A percentile compares a stretch with the other conserved stretches of the same genome.
Conservation (phyloP, 805 yeast species). For the Lachancea dasiensis region DNA sequence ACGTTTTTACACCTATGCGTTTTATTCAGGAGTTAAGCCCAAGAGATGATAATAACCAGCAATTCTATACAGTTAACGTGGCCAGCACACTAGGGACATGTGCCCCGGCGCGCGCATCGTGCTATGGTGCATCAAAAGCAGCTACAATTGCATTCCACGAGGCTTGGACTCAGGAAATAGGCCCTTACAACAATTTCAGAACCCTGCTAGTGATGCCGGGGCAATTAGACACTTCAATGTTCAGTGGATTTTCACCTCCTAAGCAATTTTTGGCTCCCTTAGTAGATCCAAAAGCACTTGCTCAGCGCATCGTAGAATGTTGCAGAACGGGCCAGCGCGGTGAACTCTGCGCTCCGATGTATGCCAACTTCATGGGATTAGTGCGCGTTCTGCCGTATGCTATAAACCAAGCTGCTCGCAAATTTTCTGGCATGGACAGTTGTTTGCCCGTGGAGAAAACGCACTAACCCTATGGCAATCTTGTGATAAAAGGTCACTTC, state of each 20-base stretch:
- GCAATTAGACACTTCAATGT: constrained; percentile 71
- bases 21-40: constrained; percentile 65
- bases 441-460: constrained; percentile 27
- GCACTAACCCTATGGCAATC: background rate
- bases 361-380: constrained; percentile 64
- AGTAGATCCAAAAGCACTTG: constrained; percentile 53
- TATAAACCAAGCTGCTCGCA: constrained; percentile 36
- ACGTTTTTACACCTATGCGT: constrained; percentile 58
- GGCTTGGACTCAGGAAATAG: constrained; percentile 66
- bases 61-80: constrained; percentile 73
- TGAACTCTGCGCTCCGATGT: constrained; percentile 63
- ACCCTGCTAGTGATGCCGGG: constrained; percentile 80
- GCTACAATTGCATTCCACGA: constrained; percentile 81
- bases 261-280: constrained; percentile 73
- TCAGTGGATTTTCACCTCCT: constrained; percentile 71
- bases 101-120: constrained; percentile 69
- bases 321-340: constrained; percentile 62
- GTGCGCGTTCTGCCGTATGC: constrained; percentile 66
- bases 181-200: constrained; percentile 44
- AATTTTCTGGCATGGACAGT: constrained; percentile 62
- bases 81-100: constrained; percentile 76
- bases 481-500: no score
- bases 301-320: constrained; percentile 47
- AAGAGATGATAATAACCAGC: constrained; percentile 40
- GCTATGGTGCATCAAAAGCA: constrained; percentile 84